Evolutionary conservation across 768 basidiomycete species (phyloP).

Genomic region (Lentinula raphanica): DNA sequence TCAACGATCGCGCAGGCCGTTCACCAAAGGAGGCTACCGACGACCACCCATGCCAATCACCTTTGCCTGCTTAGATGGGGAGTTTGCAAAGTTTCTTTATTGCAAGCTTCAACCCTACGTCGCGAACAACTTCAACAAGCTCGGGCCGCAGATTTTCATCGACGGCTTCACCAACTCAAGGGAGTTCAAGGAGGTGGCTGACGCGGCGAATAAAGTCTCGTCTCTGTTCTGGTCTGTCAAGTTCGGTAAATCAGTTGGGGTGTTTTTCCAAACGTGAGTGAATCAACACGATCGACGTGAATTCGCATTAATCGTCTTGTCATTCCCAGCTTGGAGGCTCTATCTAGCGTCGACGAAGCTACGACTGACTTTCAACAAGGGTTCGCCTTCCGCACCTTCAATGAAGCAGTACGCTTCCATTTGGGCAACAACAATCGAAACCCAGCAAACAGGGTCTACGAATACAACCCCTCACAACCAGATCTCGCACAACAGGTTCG

Average conservation of each 20-base stretch:
- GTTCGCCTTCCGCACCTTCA: not conserved
- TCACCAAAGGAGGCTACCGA: not conserved
- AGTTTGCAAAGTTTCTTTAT: not conserved
- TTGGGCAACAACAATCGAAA: not conserved
- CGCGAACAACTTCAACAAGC: not conserved
- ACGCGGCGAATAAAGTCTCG: not conserved
- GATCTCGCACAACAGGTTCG: too few species aligned
- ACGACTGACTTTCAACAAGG: not conserved
- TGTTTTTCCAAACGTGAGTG: not conserved
- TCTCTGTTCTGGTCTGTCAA: not conserved
- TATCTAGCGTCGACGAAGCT: not conserved
- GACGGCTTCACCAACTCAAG: not conserved
- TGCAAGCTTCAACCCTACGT: not conserved
- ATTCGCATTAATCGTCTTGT: too few species aligned
- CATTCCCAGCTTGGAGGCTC: not conserved
- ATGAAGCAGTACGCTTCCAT: not conserved
- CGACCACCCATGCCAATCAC: not conserved
- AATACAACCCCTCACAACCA: not conserved
- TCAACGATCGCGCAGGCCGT: too few species aligned
- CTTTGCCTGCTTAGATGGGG: not conserved
- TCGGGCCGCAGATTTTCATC: not conserved
- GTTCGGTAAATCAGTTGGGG: not conserved
- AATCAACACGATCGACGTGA: not conserved
- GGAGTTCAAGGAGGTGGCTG: not conserved
- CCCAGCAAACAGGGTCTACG: not conserved